Evolutionary conservation across 495 filamentous ascomycete species (phyloP), one percentile per base, ranked within the genome.

Genomic region (Penicillium daleae): DNA sequence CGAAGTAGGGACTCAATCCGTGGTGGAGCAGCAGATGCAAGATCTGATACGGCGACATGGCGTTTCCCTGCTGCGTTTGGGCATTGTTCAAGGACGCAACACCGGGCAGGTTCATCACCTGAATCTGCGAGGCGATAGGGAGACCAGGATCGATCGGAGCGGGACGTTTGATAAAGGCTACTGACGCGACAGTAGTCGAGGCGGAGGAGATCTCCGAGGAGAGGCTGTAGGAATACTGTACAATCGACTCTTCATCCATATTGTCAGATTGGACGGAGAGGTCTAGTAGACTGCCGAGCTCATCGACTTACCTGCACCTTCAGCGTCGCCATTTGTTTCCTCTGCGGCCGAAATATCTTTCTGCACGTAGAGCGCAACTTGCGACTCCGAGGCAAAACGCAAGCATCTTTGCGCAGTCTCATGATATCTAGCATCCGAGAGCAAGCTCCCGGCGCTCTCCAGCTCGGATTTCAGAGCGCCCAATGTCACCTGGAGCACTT

Each of bases 1-100:
- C 93, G 71, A 99, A 97, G 72, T 96, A 97, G 51, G 95, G 96
- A 62, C 88, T 91, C 69, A 99, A 78, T 64, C 89, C 92, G 62
- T 90, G 85, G 71, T 96, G 93, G 52, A 99, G 84, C 59, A 96
- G 80, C 39, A 93, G 89, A 74, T 96, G 92, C 26, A 98, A 77
- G 61, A 92, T 87, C 71, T 97, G 93, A 74, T 90, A 97, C 17
- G 94, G 93, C n/a, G 93, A 94, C 44, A 87, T 77, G 21, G 89
- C 83, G 48, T 82, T 82, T 40, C 85, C 86, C 71, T 92, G 88
- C 55, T 90, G 88, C 49, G 85, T 82, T 31, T 84, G 79, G 44
- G 84, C 76, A 63, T 82, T 87, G 65, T 82, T 85, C 21, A 90
- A 78, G 50, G 86, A 83, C 26, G 89, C 86, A 13, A 87, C 80